Evolutionary conservation across 306 rosid genomes (phyloP).

Genomic region (Prunus armeniaca): DNA sequence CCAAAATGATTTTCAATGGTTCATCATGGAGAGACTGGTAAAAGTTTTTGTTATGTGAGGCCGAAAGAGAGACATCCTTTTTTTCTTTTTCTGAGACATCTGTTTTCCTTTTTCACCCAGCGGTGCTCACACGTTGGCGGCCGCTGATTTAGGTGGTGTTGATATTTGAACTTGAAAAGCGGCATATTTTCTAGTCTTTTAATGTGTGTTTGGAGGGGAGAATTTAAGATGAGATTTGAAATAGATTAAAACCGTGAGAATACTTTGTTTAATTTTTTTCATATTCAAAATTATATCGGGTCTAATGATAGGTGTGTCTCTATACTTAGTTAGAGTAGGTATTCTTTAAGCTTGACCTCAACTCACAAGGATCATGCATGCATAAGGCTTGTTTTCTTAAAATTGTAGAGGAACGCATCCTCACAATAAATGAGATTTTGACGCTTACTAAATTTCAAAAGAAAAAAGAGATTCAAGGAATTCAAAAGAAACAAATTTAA

Average conservation of each 20-base stretch:
- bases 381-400: fast-evolving
- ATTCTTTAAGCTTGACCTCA: too few relatives aligned
- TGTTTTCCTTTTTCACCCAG: background rate
- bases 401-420: too few relatives aligned
- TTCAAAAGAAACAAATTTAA: too few relatives aligned
- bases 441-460: too few relatives aligned
- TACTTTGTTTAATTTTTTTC: too few relatives aligned
- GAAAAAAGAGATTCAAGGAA: too few relatives aligned
- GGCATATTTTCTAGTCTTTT: background rate
- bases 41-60: background rate
- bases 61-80: background rate
- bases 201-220: background rate
- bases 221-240: background rate
- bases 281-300: too few relatives aligned
- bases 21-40: background rate
- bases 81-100: background rate
- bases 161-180: background rate
- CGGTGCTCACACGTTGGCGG: background rate
- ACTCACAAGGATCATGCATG: too few relatives aligned
- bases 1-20: background rate
- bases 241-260: too few relatives aligned
- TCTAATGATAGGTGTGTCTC: too few relatives aligned
- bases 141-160: background rate
- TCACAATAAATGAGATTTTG: too few relatives aligned
- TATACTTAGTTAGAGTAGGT: too few relatives aligned